A percentile compares a stretch with the other conserved stretches of the same genome.
phyloP scores from a whole-genome alignment of 2,329 filamentous ascomycete species.

The Allantophomopsis cytisporea region DNA sequence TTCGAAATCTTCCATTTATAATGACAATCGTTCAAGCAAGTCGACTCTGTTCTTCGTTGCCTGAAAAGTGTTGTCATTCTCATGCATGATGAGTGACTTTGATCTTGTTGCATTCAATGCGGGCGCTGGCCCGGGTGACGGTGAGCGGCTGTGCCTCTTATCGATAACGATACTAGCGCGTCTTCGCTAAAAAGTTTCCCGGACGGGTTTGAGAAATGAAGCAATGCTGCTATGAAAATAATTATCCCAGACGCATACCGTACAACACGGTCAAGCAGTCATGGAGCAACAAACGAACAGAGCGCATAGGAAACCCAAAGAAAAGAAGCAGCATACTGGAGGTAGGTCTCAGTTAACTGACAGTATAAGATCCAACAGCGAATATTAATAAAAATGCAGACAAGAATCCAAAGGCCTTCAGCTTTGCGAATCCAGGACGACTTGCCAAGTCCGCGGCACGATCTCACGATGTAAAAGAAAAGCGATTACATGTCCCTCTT shows the following conservation, averaged over 20 bases:
- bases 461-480: constrained; percentile 68
- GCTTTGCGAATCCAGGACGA: constrained; percentile 20
- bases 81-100: no score
- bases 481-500: constrained; percentile 87
- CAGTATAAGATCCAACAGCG: not conserved
- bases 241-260: no score
- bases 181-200: not conserved
- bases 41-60: no score
- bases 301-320: constrained; percentile 75
- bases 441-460: constrained; percentile 27
- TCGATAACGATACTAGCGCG: no score
- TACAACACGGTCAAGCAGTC: constrained; percentile 10
- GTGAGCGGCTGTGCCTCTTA: no score
- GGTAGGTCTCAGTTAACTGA: constrained; percentile 24
- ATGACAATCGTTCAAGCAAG: no score
- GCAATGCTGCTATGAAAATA: no score
- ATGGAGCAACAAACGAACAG: constrained; percentile 80
- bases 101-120: no score
- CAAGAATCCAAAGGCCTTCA: constrained; percentile 21
- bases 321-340: constrained; percentile 68
- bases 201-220: no score
- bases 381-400: constrained; percentile 8
- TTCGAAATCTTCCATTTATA: no score
- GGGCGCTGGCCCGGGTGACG: no score
- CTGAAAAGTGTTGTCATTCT: no score